A percentile compares a stretch with the other conserved stretches of the same genome.
phyloP scores from a whole-genome alignment of 2,329 filamentous ascomycete genomes.

The Microcyclospora tardicrescens region DNA sequence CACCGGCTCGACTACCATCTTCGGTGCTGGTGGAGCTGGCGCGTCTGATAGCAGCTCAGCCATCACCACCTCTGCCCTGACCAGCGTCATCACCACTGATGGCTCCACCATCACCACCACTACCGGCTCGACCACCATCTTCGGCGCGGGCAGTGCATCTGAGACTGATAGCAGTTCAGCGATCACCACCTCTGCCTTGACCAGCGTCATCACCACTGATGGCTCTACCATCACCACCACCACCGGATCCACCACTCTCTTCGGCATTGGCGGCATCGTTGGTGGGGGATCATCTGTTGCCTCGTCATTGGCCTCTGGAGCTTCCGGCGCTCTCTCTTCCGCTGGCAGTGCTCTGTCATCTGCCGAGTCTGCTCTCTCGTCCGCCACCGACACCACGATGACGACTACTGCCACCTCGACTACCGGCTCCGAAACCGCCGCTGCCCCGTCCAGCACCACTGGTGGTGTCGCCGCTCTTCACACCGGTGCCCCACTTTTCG shows the following conservation, averaged over 20 bases:
- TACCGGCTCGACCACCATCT: conserved; percentile 24
- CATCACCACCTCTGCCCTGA: conserved; percentile 20
- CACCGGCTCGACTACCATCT: conserved; percentile 1
- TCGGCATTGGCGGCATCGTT: conserved; percentile 1
- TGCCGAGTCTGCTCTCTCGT: not conserved
- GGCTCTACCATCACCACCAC: not conserved
- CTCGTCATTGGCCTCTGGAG: conserved; percentile 5
- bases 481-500: not conserved
- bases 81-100: conserved; percentile 16
- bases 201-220: conserved; percentile 1
- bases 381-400: not conserved
- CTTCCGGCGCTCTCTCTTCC: conserved; percentile 4
- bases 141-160: conserved; percentile 8
- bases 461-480: not conserved
- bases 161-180: conserved; percentile 2
- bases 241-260: not conserved
- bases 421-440: not conserved
- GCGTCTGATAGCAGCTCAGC: conserved; percentile 1
- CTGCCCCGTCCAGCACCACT: not conserved
- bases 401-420: not conserved
- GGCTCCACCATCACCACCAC: conserved; percentile 20
- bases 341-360: conserved; percentile 4
- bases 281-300: conserved; percentile 7
- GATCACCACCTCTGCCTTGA: conserved; percentile 3
- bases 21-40: not conserved